Evolutionary conservation across 2,329 filamentous ascomycete species (phyloP).

Genomic region (Coniella vitis): DNA sequence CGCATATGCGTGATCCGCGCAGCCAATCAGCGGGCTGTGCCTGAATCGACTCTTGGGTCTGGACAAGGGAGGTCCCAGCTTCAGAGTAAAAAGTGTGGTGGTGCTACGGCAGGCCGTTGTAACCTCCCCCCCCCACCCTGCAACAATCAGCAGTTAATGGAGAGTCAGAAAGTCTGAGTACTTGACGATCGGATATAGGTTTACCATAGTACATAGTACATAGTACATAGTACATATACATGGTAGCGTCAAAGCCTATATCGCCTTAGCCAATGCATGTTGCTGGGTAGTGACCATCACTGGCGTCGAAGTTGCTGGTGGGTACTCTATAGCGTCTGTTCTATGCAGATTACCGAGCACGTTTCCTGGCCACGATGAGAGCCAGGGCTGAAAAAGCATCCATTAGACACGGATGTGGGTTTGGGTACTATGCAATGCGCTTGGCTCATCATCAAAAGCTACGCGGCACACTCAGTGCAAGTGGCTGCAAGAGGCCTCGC

Average conservation of each 20-base stretch:
- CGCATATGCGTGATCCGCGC: conserved; percentile 10
- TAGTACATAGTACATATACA: too few species aligned
- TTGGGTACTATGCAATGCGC: too few species aligned
- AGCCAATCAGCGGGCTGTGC: conserved; percentile 14
- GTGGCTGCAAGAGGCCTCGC: too few species aligned
- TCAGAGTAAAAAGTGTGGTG: conserved; percentile 2
- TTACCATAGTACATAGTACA: too few species aligned
- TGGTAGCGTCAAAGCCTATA: too few species aligned
- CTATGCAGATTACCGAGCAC: too few species aligned
- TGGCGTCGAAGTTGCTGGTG: background rate
- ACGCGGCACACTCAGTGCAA: too few species aligned
- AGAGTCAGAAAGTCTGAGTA: background rate
- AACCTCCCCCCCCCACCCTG: background rate
- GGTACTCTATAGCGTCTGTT: background rate
- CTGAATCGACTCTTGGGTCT: conserved; percentile 12
- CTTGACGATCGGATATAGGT: background rate
- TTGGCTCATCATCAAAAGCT: too few species aligned
- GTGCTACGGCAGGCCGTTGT: conserved; percentile 1
- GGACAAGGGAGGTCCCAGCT: background rate
- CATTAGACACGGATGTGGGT: too few species aligned
- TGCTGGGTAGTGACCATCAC: too few species aligned
- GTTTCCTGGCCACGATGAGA: background rate
- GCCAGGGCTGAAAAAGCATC: background rate
- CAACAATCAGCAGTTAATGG: background rate
- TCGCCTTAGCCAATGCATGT: too few species aligned